Conservation (phyloP, 2,329 filamentous ascomycete genomes). For the Aspergillus sp. region DNA sequence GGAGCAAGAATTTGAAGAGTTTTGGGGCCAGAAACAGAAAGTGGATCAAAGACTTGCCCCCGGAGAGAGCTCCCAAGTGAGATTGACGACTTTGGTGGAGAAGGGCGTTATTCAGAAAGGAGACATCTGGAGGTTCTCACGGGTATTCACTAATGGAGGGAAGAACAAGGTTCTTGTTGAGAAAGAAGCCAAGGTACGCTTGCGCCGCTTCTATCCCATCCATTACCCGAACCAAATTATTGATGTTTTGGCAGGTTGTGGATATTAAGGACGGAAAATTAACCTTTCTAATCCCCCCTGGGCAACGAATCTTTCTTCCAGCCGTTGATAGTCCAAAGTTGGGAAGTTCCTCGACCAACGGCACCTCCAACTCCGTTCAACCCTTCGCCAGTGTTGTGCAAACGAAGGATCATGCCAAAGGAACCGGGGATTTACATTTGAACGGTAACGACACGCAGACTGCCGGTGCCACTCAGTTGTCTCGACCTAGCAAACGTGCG, state of each 20-base stretch:
- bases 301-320: conserved; percentile 34
- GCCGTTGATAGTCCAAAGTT: not conserved
- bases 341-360: not conserved
- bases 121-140: conserved; percentile 41
- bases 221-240: not conserved
- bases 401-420: too few relatives aligned
- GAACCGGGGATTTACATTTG: not conserved
- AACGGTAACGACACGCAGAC: not conserved
- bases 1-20: conserved; percentile 52
- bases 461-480: not conserved
- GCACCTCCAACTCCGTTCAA: not conserved
- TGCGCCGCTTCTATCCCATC: not conserved
- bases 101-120: conserved; percentile 36
- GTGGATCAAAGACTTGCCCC: conserved; percentile 30
- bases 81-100: conserved; percentile 34
- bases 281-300: conserved; percentile 39
- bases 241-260: conserved; percentile 25
- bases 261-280: conserved; percentile 30
- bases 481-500: not conserved
- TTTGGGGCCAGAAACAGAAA: conserved; percentile 57
- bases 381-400: too few relatives aligned
- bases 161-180: conserved; percentile 32
- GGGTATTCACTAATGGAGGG: conserved; percentile 18
- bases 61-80: conserved; percentile 43
- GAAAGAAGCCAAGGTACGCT: conserved; percentile 42